phyloP scores from a whole-genome alignment of 1,284 basidiomycete species.

The Xanthoconium separans region DNA sequence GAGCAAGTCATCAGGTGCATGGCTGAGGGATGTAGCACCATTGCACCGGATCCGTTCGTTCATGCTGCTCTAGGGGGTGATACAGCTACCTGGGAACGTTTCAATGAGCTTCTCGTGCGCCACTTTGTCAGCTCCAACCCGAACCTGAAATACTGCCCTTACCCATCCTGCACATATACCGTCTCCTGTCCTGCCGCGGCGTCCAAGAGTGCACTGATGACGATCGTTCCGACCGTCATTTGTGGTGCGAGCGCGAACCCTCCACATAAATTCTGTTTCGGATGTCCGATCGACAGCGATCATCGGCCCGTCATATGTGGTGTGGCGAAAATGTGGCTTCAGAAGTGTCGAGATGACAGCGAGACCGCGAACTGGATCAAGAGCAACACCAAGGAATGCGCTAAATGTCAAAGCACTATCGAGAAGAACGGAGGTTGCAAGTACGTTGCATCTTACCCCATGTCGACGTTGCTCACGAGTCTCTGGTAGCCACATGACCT shows the following conservation, averaged over 20 bases:
- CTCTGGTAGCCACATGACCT: constrained; percentile 88
- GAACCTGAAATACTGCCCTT: constrained; percentile 91
- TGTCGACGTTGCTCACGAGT: constrained; percentile 3
- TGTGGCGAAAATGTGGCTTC: constrained; percentile 91
- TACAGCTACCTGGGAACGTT: constrained; percentile 56
- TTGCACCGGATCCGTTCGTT: constrained; percentile 69
- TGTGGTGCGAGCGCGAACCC: constrained; percentile 65
- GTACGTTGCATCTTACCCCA: constrained; percentile 50
- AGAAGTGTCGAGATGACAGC: constrained; percentile 96
- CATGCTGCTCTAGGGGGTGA: constrained; percentile 40
- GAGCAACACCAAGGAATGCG: constrained; percentile 98
- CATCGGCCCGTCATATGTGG: constrained; percentile 91
- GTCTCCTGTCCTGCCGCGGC: constrained; percentile 83
- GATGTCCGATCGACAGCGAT: constrained; percentile 81
- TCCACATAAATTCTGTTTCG: constrained; percentile 83
- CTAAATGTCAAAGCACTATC: constrained; percentile 93
- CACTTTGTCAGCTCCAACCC: constrained; percentile 88
- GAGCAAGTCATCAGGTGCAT: constrained; percentile 92
- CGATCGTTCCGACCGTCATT: constrained; percentile 85
- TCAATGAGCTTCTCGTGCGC: constrained; percentile 84
- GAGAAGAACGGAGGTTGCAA: constrained; percentile 99
- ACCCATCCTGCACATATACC: constrained; percentile 82
- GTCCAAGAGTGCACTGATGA: constrained; percentile 70
- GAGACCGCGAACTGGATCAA: constrained; percentile 99
- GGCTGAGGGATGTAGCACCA: constrained; percentile 83